phyloP scores from a whole-genome alignment of 139 green algal genomes.

The Coelastrella sp. region DNA sequence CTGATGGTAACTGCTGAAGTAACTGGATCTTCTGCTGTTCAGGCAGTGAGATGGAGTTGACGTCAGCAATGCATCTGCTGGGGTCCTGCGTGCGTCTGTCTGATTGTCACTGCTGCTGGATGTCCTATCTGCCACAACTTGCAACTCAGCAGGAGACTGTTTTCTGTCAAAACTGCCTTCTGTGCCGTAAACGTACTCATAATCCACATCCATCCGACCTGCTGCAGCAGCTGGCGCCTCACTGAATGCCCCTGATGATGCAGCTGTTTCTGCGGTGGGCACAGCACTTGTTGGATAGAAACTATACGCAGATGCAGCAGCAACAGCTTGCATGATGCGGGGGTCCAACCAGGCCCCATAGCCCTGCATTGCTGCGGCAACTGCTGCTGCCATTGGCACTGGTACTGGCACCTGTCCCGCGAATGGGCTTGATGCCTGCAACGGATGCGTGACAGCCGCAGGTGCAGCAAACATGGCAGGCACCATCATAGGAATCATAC shows the following conservation, averaged over 20 bases:
- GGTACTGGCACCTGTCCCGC: background rate
- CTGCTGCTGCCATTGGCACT: background rate
- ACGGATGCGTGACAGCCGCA: too few relatives aligned
- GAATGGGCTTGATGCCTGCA: background rate
- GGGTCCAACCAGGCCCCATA: background rate
- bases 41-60: background rate
- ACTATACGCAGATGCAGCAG: background rate
- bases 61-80: background rate
- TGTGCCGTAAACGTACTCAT: background rate
- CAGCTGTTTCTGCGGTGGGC: background rate
- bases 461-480: too few relatives aligned
- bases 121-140: background rate
- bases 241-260: too few relatives aligned
- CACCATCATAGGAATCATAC: too few relatives aligned
- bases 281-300: background rate
- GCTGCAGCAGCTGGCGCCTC: background rate
- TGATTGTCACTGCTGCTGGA: background rate
- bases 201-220: too few relatives aligned
- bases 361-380: slow-evolving; percentile 4
- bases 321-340: background rate
- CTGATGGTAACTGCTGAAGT: background rate
- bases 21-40: background rate
- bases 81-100: background rate
- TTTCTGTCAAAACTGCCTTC: background rate
- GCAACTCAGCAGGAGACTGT: background rate